Percentiles rank a stretch among this genome's conserved stretches.
Evolutionary conservation across 2,329 filamentous ascomycete genomes (phyloP).

Genomic region (Hypoxylon sp.): DNA sequence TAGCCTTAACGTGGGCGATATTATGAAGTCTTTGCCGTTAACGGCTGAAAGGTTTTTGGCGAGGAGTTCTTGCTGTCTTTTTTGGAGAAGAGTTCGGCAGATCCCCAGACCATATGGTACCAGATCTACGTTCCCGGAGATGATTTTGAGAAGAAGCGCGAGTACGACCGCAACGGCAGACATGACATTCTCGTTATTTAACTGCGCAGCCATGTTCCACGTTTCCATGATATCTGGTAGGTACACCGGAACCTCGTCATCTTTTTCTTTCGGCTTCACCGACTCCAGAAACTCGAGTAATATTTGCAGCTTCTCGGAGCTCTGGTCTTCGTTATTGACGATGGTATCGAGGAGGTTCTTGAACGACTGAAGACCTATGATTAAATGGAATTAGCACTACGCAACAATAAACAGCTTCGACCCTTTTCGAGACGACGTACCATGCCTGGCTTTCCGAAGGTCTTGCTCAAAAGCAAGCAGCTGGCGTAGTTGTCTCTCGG

Average conservation of each 20-base stretch:
- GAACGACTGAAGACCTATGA: slow-evolving; percentile 77
- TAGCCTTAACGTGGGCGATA: slow-evolving; percentile 88
- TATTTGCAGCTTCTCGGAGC: slow-evolving; percentile 68
- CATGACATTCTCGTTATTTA: slow-evolving; percentile 84
- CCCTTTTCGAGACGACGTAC: slow-evolving; percentile 55
- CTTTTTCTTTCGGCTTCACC: slow-evolving; percentile 65
- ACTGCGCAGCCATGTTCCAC: slow-evolving; percentile 86
- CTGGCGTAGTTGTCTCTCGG: slow-evolving; percentile 76
- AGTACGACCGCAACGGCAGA: slow-evolving; percentile 86
- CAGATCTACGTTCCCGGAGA: slow-evolving; percentile 81
- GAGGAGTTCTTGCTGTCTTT: slow-evolving; percentile 84
- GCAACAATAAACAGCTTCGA: not conserved
- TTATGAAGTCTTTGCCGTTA: slow-evolving; percentile 87
- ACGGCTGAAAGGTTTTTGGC: slow-evolving; percentile 83
- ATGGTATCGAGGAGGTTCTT: slow-evolving; percentile 77
- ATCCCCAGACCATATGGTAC: slow-evolving; percentile 82
- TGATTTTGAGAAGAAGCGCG: slow-evolving; percentile 82
- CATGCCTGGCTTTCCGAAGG: slow-evolving; percentile 75
- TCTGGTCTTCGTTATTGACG: slow-evolving; percentile 64
- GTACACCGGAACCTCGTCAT: slow-evolving; percentile 73
- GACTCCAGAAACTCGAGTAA: slow-evolving; percentile 77
- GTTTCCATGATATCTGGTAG: slow-evolving; percentile 87
- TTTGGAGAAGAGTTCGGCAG: slow-evolving; percentile 85
- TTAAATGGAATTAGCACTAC: slow-evolving; percentile 11
- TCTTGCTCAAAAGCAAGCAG: slow-evolving; percentile 81